A percentile compares a stretch with the other conserved stretches of the same genome.
Conservation (phyloP, 1,284 basidiomycete species). For the Inonotus hispidus region DNA sequence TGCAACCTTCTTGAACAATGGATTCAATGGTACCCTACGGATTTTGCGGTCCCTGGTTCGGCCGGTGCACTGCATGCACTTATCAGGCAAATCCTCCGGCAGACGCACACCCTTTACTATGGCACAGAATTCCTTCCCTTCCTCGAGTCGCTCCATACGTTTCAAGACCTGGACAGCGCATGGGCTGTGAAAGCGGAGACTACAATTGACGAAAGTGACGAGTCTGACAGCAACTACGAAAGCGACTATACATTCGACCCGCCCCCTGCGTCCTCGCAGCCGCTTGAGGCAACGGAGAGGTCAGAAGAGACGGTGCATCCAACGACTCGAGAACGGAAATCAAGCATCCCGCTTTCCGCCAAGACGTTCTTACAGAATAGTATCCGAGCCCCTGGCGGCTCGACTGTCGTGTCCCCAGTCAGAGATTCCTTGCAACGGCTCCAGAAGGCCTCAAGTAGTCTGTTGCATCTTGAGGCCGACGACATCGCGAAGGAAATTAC, state of each 20-base stretch:
- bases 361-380: slow-evolving; percentile 31
- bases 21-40: slow-evolving; percentile 66
- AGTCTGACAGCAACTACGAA: slow-evolving; percentile 45
- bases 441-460: slow-evolving; percentile 28
- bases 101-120: slow-evolving; percentile 76
- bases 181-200: slow-evolving; percentile 67
- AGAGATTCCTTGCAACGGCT: slow-evolving; percentile 12
- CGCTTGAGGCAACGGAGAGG: background rate
- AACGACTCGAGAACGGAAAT: slow-evolving; percentile 51
- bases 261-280: slow-evolving; percentile 21
- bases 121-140: slow-evolving; percentile 79
- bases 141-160: slow-evolving; percentile 54
- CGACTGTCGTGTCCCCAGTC: slow-evolving; percentile 1
- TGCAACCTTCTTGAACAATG: slow-evolving; percentile 71
- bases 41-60: slow-evolving; percentile 74
- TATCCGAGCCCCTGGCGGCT: background rate
- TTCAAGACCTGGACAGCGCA: slow-evolving; percentile 57
- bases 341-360: slow-evolving; percentile 52
- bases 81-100: slow-evolving; percentile 69
- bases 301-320: slow-evolving; percentile 21
- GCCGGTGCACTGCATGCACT: slow-evolving; percentile 66
- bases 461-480: slow-evolving; percentile 31
- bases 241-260: slow-evolving; percentile 32
- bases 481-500: slow-evolving; percentile 78
- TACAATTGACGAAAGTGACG: slow-evolving; percentile 54